Evolutionary conservation across 169 alveolate species (phyloP), one percentile per base, ranked within the genome.

Genomic region (Eimeria acervulina): DNA sequence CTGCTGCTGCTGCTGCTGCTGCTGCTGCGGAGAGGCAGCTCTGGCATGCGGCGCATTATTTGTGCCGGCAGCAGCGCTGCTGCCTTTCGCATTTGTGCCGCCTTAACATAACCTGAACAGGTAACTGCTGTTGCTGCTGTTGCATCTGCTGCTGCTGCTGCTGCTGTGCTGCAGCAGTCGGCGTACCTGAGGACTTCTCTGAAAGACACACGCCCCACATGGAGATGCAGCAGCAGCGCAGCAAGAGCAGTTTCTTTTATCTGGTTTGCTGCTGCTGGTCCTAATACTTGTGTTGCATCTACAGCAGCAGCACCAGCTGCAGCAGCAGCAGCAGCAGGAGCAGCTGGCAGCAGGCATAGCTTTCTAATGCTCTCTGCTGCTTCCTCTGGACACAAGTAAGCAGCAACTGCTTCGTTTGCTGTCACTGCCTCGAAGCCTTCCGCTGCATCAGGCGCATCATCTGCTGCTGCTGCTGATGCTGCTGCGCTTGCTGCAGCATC

Each of bases 171-270:
- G 87, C 61, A 76, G 33, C 55, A 38, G 33, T 38, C 55, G 55
- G 59, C 47, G 61, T 42, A 76, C 13, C 33, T 76, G 10, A 76
- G 55, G 2, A 76, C 61, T 15, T 76, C 87, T 6, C 12, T 31
- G 6, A 76, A 76, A 38, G 87, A 76, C 7, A 76, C 31, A 1
- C 59, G 87, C 28, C 28, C 21, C 61, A 19, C 10, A 40, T 76
- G 87, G 3, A 76, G 87, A 31, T 76, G 87, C 52, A 76, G 87
- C 87, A 76, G 87, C 51, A 76, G 87, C 12, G 87, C 87, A 76
- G 87, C 47, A 28, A 76, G 87, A 23, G 87, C 87, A 33, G 87
- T 42, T 26, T 76, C 87, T 42, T 76, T 55, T 42, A 76, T 42
- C 59, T 76, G 87, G 12, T 26, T 76, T n/a, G 87, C 59, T 36